A percentile compares a stretch with the other conserved stretches of the same genome.
Evolutionary conservation across 495 filamentous ascomycete species (phyloP).

Genomic region (Massariosphaeria phaeospora): DNA sequence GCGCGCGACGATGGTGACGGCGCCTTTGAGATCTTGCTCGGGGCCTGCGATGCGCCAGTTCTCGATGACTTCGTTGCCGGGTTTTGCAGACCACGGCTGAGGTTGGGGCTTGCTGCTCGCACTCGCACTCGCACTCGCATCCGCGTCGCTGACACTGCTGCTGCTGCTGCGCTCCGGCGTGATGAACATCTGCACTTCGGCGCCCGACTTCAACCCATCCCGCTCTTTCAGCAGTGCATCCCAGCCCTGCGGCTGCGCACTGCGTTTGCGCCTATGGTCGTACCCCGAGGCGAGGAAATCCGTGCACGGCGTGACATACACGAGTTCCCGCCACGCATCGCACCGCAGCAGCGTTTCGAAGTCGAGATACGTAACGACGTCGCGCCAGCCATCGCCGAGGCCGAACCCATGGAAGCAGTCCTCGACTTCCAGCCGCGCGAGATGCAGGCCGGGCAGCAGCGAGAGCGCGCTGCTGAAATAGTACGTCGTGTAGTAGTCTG

Average conservation of each 20-base stretch:
- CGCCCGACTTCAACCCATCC: slow-evolving; percentile 22
- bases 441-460: slow-evolving; percentile 22
- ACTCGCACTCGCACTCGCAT: neutral
- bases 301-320: slow-evolving; percentile 16
- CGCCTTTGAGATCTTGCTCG: slow-evolving; percentile 22
- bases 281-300: slow-evolving; percentile 25
- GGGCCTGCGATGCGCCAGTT: slow-evolving; percentile 8
- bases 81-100: slow-evolving; percentile 19
- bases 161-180: too few relatives aligned
- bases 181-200: slow-evolving; percentile 26
- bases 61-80: slow-evolving; percentile 22
- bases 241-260: slow-evolving; percentile 25
- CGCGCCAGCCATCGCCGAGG: slow-evolving; percentile 18
- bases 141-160: neutral
- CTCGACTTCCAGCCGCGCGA: slow-evolving; percentile 20
- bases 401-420: slow-evolving; percentile 28
- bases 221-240: slow-evolving; percentile 17
- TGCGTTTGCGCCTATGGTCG: slow-evolving; percentile 15
- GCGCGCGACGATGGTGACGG: slow-evolving; percentile 17
- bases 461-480: slow-evolving; percentile 24
- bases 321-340: slow-evolving; percentile 27
- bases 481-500: slow-evolving; percentile 19
- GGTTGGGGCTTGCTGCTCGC: too few relatives aligned
- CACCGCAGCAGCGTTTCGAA: slow-evolving; percentile 24
- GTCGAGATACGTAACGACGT: slow-evolving; percentile 27